Conservation (phyloP, 192 early-diverging fungal species). For the Gryganskiella cystojenkinii region DNA sequence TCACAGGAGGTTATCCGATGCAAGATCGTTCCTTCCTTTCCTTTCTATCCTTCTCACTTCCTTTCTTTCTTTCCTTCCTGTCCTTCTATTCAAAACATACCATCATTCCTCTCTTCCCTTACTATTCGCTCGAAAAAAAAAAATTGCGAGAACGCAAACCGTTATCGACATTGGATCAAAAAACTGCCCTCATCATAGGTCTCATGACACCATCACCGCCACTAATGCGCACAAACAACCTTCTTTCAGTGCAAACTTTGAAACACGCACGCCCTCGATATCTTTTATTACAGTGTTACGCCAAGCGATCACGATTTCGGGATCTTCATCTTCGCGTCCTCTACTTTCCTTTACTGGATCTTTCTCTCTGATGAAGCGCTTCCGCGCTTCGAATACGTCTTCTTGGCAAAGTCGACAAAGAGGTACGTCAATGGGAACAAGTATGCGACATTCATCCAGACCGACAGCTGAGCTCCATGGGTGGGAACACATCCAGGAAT, state of each 20-base stretch:
- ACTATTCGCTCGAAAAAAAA: no score
- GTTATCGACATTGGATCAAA: no score
- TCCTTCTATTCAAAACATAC: background rate
- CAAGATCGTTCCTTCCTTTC: slow-evolving; percentile 1
- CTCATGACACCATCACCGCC: no score
- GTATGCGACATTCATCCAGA: slow-evolving; percentile 67
- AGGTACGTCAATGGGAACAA: slow-evolving; percentile 74
- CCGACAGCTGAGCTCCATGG: slow-evolving; percentile 56
- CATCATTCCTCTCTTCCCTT: background rate
- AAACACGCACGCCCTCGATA: no score
- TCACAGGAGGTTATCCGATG: no score
- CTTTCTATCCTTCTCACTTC: background rate
- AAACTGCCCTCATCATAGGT: no score
- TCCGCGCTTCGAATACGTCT: slow-evolving; percentile 34
- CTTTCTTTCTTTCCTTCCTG: background rate
- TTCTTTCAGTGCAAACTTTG: no score
- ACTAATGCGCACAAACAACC: no score
- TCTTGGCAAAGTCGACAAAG: slow-evolving; percentile 78
- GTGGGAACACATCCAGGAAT: slow-evolving; percentile 61
- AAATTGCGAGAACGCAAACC: no score
- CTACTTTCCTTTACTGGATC: background rate
- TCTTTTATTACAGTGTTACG: no score
- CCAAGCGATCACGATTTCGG: no score
- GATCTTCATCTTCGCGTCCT: background rate
- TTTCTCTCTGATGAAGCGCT: no score